These are phyloP conservation scores for Digitaria exilis DNA, from an alignment of 202 grass and related monocot genomes.

Conservation along the genomic window DNA sequence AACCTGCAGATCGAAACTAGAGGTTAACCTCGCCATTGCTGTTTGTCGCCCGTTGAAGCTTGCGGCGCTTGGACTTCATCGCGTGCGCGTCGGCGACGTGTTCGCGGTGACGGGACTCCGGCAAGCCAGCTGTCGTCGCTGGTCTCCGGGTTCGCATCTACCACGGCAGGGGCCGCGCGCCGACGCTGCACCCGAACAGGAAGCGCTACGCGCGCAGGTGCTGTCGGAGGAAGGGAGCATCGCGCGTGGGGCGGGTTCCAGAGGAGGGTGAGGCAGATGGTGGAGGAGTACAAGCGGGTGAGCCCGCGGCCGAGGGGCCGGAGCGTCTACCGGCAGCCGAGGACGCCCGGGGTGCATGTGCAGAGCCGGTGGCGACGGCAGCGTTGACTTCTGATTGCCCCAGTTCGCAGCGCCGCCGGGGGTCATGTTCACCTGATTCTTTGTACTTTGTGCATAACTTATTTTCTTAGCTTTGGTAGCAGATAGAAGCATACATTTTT, in stretches of 20 bases:
- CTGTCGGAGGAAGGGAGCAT: constrained; percentile 61
- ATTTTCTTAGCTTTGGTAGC: constrained; percentile 1
- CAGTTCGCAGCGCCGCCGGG: neutral
- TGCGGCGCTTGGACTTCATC: constrained; percentile 89
- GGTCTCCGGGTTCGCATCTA: constrained; percentile 84
- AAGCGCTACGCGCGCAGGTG: constrained; percentile 78
- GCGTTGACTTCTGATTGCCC: constrained; percentile 46
- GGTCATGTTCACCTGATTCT: constrained; percentile 30
- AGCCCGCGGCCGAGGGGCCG: constrained; percentile 64
- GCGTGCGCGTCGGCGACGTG: constrained; percentile 84
- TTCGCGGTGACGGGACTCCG: constrained; percentile 96
- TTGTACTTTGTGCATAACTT: constrained; percentile 20
- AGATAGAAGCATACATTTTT: too few relatives aligned
- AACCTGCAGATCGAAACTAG: neutral
- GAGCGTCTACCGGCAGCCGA: constrained; percentile 84
- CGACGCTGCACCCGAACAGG: constrained; percentile 82
- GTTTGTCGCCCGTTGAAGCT: too few relatives aligned
- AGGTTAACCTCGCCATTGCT: neutral
- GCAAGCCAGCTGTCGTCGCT: constrained; percentile 95
- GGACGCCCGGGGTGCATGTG: constrained; percentile 95
- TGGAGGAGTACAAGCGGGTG: constrained; percentile 83
- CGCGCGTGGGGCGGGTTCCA: constrained; percentile 62
- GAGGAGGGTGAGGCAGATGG: constrained; percentile 80
- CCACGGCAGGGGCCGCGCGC: constrained; percentile 74
- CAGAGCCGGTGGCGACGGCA: constrained; percentile 46